Base-by-base conservation (phyloP, 2,329 filamentous ascomycete species). In the Penicillium sclerotigenum region DNA sequence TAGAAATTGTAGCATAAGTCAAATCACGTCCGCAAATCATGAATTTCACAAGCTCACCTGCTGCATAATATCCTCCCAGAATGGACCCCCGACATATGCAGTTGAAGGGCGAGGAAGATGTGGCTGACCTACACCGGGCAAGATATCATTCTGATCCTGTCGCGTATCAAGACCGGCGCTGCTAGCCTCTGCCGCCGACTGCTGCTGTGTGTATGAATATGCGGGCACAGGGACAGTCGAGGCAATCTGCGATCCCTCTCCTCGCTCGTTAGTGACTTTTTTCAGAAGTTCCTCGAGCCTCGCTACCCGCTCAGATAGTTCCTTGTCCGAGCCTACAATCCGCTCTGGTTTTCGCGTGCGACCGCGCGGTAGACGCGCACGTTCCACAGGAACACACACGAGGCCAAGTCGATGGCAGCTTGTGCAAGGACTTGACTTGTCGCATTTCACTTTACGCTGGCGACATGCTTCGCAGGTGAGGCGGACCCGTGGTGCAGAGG, bases 391-490 rank as follows among this genome's bases (percentile, higher is more conserved):
- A 18, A 69, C 59, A 40, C 69, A 71, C 2, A 59, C 54, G 24
- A 62, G 56, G 3, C 66, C 63, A 2, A 65, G 55, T 11, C 65
- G 58, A 36, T 61, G 54, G 40, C 69, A 73, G 47, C 68, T 72
- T 10, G 66, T 65, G 40, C 70, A 72, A 1, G 70, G 70, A 43
- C 61, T 62, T 11, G 65, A 59, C 52, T 72, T 73, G 57, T 72
- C 69, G 42, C 69, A 73, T 57, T 66, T 71, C 10, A 71, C 68
- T 47, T 72, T 73, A 42, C 70, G 71, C 48, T 65, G 64, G 26
- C 62, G 68, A 54, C 68, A 72, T 26, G 62, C 59, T 51, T 71
- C 68, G 31, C 71, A 73, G 52, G 63, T 69, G 3, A 73, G 59
- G 22, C 65, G 60, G 6, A 69, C 67, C 24, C 47, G 59, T 26